Base-by-base conservation (phyloP, 2,329 filamentous ascomycete species). In the Talaromyces funiculosus region DNA sequence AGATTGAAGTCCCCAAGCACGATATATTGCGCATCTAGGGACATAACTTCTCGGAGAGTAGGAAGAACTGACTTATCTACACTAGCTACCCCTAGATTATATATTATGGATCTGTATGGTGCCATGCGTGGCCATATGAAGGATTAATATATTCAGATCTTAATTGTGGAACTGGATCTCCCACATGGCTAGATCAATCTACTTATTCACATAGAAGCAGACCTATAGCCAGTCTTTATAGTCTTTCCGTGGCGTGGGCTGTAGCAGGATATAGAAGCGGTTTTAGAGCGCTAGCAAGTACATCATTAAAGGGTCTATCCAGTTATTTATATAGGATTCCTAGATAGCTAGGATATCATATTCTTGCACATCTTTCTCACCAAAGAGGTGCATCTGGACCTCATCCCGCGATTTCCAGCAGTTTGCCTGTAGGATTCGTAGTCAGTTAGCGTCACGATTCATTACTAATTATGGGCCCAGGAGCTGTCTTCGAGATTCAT, bases 291-390 rank as follows among this genome's bases (percentile, higher is more conserved):
- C 16, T 2, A 40, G 37, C 18, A 8, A n/a, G 37, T 40, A 40
- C 1, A 8, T 40, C 4, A 16, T 40, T 18, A 40, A 7, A n/a
- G 37, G 37, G 37, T 40, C 37, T 2, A 16, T 57, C 16, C n/a
- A 10, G 53, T 16, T 58, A 18, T 16, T 43, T 35, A 51, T 56
- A 45, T 38, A 63, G 12, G 51, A 33, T 54, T 54, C 51, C 35
- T 62, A 24, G 24, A 62, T 62, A 20, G 56, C 49, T 35, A 62
- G 42, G 49, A 60, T 60, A 7, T 62, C 45, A 20, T 60, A 58
- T 2, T 57, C 40, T 1, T 43, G 43, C 33, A 62, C 40, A 18
- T 53, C 57, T 45, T 18, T 57, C 45, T 62, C 45, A 58, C 45
- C 31, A 18, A 61, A 61, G 7, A 62, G 57, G 26, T 58, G 53